Evolutionary conservation across 2,329 filamentous ascomycete species (phyloP).

Genomic region (Lachnellula cervina): DNA sequence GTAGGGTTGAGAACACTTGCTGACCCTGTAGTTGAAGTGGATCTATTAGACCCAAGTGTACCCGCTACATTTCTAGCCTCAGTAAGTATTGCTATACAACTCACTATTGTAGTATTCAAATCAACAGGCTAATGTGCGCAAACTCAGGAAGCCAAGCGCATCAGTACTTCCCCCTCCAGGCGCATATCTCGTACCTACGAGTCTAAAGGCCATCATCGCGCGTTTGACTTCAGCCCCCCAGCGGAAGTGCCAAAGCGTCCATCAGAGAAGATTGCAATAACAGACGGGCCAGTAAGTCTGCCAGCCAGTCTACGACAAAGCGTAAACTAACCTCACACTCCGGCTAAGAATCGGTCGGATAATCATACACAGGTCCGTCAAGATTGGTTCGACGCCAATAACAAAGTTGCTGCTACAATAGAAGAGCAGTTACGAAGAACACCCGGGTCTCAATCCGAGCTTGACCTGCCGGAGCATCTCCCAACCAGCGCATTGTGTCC

Average conservation of each 20-base stretch:
- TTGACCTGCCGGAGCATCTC: slow-evolving; percentile 40
- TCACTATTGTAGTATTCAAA: too few relatives aligned
- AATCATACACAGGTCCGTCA: too few relatives aligned
- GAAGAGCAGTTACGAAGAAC: not conserved
- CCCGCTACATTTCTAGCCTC: slow-evolving; percentile 26
- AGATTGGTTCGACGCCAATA: too few relatives aligned
- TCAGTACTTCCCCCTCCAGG: slow-evolving; percentile 26
- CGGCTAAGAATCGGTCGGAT: too few relatives aligned
- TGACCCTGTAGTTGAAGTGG: slow-evolving; percentile 22
- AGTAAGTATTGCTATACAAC: slow-evolving; percentile 15
- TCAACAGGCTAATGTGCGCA: not conserved
- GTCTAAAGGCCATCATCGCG: too few relatives aligned
- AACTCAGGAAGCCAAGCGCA: slow-evolving; percentile 26
- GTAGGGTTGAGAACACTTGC: not conserved
- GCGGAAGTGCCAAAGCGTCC: too few relatives aligned
- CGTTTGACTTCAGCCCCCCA: too few relatives aligned
- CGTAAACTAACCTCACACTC: too few relatives aligned
- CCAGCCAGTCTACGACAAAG: too few relatives aligned
- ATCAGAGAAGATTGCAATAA: too few relatives aligned
- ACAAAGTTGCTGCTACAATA: slow-evolving; percentile 5
- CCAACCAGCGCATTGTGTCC: slow-evolving; percentile 41
- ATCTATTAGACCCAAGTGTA: slow-evolving; percentile 21
- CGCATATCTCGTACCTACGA: too few relatives aligned
- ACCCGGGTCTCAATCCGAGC: slow-evolving; percentile 27
- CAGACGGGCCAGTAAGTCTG: too few relatives aligned